These are phyloP conservation scores for Albifimbria verrucaria DNA, from an alignment of 2,329 filamentous ascomycete genomes.

Conservation along the genomic window DNA sequence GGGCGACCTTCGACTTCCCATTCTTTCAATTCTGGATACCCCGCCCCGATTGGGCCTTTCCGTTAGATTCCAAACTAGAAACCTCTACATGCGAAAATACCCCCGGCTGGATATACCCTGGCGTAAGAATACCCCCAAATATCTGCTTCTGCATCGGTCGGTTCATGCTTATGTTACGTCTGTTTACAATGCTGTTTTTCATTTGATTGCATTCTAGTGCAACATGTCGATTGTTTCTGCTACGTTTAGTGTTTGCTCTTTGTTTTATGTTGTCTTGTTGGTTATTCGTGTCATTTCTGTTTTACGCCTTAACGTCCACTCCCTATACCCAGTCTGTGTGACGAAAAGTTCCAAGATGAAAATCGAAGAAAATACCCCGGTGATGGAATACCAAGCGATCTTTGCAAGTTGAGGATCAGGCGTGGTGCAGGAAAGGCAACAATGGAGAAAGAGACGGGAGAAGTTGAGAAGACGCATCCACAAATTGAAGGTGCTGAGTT, in stretches of 20 bases:
- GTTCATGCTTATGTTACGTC: constrained; percentile 33
- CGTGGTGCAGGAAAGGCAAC: not conserved
- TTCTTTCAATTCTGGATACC: constrained; percentile 95
- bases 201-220: constrained; percentile 22
- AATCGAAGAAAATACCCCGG: constrained; percentile 1
- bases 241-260: not conserved
- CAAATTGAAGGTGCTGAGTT: too few species aligned
- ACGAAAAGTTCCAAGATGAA: constrained; percentile 1
- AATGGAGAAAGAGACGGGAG: not conserved
- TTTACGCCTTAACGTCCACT: constrained; percentile 7
- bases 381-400: not conserved
- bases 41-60: constrained; percentile 85
- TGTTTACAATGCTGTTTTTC: constrained; percentile 19
- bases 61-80: constrained; percentile 64
- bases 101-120: constrained; percentile 64
- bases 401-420: not conserved
- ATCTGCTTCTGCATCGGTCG: constrained; percentile 45
- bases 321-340: constrained; percentile 8
- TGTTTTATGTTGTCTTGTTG: constrained; percentile 4
- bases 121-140: constrained; percentile 55
- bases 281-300: constrained; percentile 5
- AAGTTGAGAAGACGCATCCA: not conserved
- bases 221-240: constrained; percentile 8
- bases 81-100: constrained; percentile 50
- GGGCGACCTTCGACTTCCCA: constrained; percentile 91